Evolutionary conservation across 306 rosid species (phyloP).

Genomic region (Nissolia schottii): DNA sequence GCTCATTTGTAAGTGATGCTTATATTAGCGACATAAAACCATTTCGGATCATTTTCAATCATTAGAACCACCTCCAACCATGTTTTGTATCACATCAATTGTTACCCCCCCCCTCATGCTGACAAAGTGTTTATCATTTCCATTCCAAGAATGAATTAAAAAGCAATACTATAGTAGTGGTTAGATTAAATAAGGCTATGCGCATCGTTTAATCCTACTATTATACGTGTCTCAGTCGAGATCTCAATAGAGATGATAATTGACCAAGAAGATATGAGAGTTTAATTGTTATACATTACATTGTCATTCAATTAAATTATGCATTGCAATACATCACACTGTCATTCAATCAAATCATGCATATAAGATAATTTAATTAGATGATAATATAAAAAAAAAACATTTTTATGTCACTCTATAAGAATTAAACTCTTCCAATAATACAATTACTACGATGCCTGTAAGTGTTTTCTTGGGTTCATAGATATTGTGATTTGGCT

Average conservation of each 20-base stretch:
- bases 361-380: no score
- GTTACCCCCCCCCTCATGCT: neutral
- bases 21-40: neutral
- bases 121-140: neutral
- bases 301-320: no score
- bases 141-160: neutral
- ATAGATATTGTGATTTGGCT: neutral
- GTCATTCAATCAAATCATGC: no score
- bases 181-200: neutral
- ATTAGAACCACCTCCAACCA: neutral
- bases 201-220: neutral
- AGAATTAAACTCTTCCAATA: no score
- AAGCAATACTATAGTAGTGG: neutral
- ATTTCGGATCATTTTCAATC: neutral
- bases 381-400: no score
- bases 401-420: no score
- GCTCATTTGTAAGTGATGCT: neutral
- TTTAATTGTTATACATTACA: no score
- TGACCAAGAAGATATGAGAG: no score
- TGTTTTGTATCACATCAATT: neutral
- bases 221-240: neutral
- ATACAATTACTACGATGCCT: no score
- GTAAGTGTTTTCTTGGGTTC: no score
- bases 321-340: no score
- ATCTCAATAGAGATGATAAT: no score